phyloP scores from a whole-genome alignment of 345 rosid genomes.

The Populus ilicifolia region DNA sequence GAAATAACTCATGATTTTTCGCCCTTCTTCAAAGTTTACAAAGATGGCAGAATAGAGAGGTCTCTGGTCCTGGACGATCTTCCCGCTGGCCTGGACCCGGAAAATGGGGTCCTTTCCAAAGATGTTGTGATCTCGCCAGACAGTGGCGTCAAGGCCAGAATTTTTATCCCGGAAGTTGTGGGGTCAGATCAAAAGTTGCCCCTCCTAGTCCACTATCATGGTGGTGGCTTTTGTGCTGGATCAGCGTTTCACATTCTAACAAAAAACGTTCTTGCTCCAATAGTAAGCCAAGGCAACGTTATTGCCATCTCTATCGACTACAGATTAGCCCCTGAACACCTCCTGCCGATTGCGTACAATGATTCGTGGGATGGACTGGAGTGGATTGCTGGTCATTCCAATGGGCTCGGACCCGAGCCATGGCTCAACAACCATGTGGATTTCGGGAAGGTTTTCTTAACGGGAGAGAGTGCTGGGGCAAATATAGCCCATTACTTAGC shows the following conservation, averaged over 20 bases:
- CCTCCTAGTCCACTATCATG: conserved; percentile 34
- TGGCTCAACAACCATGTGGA: conserved; percentile 20
- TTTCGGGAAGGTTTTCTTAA: conserved; percentile 12
- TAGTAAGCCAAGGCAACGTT: conserved; percentile 1
- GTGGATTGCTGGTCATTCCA: conserved; percentile 16
- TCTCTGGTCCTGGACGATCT: neutral
- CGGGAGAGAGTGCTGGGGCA: conserved; percentile 25
- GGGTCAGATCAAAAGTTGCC: conserved; percentile 35
- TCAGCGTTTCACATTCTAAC: conserved; percentile 9
- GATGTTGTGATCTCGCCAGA: too few species aligned
- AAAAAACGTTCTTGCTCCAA: too few species aligned
- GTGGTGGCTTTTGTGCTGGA: conserved; percentile 22
- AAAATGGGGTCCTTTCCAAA: too few species aligned
- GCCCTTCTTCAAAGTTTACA: conserved; percentile 24
- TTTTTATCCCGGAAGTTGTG: too few species aligned
- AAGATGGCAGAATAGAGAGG: conserved; percentile 10
- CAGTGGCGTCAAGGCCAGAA: too few species aligned
- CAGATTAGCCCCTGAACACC: conserved; percentile 20
- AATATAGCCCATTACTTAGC: conserved; percentile 23
- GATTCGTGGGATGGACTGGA: conserved; percentile 18
- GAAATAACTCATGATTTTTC: conserved; percentile 33
- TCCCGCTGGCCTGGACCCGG: too few species aligned
- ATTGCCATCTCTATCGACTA: conserved; percentile 22
- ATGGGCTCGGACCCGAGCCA: conserved; percentile 21
- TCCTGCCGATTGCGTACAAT: conserved; percentile 12